phyloP scores from a whole-genome alignment of 495 filamentous ascomycete genomes.

The Trichoderma reesei region DNA sequence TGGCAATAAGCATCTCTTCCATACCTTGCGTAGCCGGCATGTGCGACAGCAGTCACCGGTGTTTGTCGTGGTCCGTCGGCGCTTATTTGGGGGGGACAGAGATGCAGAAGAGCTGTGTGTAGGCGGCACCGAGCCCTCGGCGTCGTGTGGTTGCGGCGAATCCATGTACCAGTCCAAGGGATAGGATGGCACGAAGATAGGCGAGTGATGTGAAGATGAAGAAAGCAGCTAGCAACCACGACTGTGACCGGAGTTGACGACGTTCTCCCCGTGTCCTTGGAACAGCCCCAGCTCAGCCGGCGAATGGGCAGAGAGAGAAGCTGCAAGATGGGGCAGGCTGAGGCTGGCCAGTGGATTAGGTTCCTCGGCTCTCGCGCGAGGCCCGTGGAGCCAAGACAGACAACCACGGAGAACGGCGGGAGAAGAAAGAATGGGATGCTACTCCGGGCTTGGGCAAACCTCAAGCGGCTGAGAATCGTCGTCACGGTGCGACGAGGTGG shows the following conservation, averaged over 20 bases:
- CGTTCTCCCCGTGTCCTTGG: neutral
- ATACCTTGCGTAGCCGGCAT: conserved; percentile 13
- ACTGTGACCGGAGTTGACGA: conserved; percentile 1
- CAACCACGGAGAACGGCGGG: conserved; percentile 7
- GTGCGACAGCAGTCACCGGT: conserved; percentile 13
- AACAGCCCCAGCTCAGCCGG: neutral
- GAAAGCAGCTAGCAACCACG: neutral
- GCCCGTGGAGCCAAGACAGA: conserved; percentile 7
- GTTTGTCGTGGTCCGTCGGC: conserved; percentile 8
- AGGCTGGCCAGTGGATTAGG: conserved; percentile 5
- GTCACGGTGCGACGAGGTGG: conserved; percentile 2
- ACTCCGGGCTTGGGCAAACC: neutral
- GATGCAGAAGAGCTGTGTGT: conserved; percentile 2
- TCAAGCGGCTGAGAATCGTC: neutral
- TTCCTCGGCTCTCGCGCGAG: conserved; percentile 8
- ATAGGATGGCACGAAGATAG: neutral
- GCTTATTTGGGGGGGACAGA: conserved; percentile 5
- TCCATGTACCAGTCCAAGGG: neutral
- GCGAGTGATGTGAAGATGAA: neutral
- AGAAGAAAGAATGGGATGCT: conserved; percentile 6
- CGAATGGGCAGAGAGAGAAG: neutral
- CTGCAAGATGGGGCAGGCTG: conserved; percentile 6
- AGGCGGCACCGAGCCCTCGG: neutral
- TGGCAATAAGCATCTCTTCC: neutral
- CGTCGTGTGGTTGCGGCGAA: neutral